Percentiles rank a stretch among this genome's conserved stretches.
phyloP scores from a whole-genome alignment of 176 grass and related monocot genomes.

The Oryza coarctata region DNA sequence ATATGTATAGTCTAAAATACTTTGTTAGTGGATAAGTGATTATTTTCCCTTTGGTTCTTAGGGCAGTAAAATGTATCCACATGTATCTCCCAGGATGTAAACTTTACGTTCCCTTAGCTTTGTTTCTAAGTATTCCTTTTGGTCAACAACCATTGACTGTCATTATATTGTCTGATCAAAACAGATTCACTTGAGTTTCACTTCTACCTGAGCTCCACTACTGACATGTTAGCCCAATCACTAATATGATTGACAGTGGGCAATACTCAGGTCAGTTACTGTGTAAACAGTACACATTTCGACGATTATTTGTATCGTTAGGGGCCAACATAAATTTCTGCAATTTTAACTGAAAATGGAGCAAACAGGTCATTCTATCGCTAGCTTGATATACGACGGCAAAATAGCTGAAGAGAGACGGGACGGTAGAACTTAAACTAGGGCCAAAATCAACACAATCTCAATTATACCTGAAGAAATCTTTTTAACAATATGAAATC shows the following conservation, averaged over 20 bases:
- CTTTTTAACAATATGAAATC: not conserved
- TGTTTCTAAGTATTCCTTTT: not conserved
- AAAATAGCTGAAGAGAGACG: not conserved
- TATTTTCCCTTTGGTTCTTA: slow-evolving; percentile 1
- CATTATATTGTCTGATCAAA: not conserved
- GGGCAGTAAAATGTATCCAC: not conserved
- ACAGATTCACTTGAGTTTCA: not conserved
- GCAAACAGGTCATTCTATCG: not conserved
- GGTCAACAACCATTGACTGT: not conserved
- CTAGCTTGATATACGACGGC: not conserved
- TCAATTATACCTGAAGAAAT: not conserved
- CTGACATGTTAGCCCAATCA: too few relatives aligned
- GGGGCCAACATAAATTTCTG: too few relatives aligned
- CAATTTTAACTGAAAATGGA: not conserved
- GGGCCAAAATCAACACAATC: not conserved
- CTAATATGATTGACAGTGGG: not conserved
- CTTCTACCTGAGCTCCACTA: too few relatives aligned
- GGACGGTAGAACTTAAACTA: not conserved
- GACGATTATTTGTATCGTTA: too few relatives aligned
- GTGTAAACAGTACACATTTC: not conserved
- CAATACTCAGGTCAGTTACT: not conserved
- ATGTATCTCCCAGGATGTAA: not conserved
- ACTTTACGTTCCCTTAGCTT: not conserved
- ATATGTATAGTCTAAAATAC: not conserved
- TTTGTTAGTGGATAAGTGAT: not conserved